Base-by-base conservation (phyloP, 768 basidiomycete species). In the Termitomyces sp. region DNA sequence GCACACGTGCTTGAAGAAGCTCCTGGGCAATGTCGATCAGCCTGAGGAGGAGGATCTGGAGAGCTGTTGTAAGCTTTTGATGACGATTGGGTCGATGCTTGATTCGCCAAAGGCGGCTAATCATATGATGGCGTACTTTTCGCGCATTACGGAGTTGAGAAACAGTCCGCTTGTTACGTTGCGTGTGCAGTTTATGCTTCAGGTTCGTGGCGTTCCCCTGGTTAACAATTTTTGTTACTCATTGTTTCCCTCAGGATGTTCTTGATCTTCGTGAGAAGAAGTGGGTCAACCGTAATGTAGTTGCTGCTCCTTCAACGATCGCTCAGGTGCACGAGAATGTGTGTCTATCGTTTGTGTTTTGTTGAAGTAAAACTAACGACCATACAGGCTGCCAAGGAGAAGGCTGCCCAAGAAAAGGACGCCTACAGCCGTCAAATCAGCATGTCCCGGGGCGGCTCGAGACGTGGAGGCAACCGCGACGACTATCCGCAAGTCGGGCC, bases 31-130 rank as follows among this genome's bases (percentile, higher is more conserved):
- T 69, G 89, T 96, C 57, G 88, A 93, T 64, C 91, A 93, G 67
- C 97, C 95, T 0, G 95, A 98, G 68, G 96, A 98, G 74, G 96
- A 98, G 76, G 95, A 97, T 68, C 91, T 99, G 62, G 96, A 98
- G 80, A 92, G 89, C 47, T 81, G 97, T 56, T 98, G 95, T 82
- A 94, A 93, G 71, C 82, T 98, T 54, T 72, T 99, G 53, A 82
- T 88, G 22, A 98, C 96, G 6, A 92, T 98, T 53, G 96, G 96
- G 54, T 78, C 80, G 55, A 77, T 82, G 18, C 84, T 98, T 53
- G 97, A 98, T 66, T 88, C 86, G 7, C 74, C 72, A 26, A 94
- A 93, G 77, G 88, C 92, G 32, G 84, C 82, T 48, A 87, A 86
- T 16, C 90, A 93, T 66, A 90, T 98, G 85, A 88, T 91, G 65